Percentiles rank a stretch among this genome's conserved stretches.
phyloP scores from a whole-genome alignment of 73 alveolate genomes.

The Chromera velia region DNA sequence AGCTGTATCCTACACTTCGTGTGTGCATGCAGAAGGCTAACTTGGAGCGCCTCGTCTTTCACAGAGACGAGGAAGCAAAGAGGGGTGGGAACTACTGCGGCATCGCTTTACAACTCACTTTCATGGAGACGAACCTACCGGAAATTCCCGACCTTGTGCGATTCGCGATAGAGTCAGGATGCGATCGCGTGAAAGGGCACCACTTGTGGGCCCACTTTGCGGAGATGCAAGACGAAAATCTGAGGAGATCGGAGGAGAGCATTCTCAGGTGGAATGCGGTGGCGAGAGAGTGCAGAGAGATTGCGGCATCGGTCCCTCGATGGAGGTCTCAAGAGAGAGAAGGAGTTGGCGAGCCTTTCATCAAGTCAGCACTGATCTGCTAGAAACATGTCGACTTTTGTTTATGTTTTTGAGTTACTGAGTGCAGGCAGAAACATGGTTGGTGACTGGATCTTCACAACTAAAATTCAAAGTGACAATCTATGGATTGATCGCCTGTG shows the following conservation, averaged over 20 bases:
- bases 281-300: neutral
- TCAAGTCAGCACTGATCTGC: neutral
- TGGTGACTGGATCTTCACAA: slow-evolving; percentile 3
- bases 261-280: neutral
- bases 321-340: no score
- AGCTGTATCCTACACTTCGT: no score
- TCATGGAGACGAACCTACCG: slow-evolving; percentile 1
- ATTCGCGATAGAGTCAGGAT: slow-evolving; percentile 3
- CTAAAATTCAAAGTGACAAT: no score
- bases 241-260: slow-evolving; percentile 1
- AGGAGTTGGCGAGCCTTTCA: neutral
- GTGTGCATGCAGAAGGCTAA: no score
- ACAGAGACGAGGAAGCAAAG: neutral
- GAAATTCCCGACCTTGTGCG: slow-evolving; percentile 8
- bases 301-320: neutral
- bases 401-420: neutral
- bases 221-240: slow-evolving; percentile 1
- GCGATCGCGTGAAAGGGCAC: slow-evolving; percentile 10
- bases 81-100: slow-evolving; percentile 6
- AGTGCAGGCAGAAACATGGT: neutral
- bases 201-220: slow-evolving; percentile 14
- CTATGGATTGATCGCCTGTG: no score
- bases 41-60: neutral
- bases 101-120: slow-evolving; percentile 14
- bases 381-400: neutral